phyloP scores from a whole-genome alignment of 495 filamentous ascomycete species.

The Lepidopterella palustris region DNA sequence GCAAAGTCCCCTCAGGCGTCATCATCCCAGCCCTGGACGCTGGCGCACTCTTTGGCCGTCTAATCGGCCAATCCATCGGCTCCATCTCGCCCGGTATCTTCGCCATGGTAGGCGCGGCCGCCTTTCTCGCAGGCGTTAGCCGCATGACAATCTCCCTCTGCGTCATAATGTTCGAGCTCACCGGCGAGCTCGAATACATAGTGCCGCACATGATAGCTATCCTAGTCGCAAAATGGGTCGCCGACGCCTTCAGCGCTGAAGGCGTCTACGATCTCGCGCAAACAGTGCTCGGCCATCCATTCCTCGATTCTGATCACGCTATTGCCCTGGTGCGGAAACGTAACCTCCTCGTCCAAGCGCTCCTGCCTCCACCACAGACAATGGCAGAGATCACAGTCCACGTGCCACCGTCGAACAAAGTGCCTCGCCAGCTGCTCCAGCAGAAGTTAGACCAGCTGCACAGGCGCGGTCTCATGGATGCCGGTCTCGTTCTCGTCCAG shows the following conservation, averaged over 20 bases:
- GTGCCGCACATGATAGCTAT: conserved; percentile 55
- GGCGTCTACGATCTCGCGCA: conserved; percentile 53
- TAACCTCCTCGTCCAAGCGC: conserved; percentile 38
- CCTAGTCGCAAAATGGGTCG: conserved; percentile 53
- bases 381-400: conserved; percentile 51
- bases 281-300: conserved; percentile 50
- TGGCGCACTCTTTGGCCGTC: conserved; percentile 50
- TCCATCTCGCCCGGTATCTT: conserved; percentile 51
- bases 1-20: conserved; percentile 53
- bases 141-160: conserved; percentile 53
- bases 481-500: conserved; percentile 50
- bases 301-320: conserved; percentile 48
- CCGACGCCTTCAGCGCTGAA: conserved; percentile 47
- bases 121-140: conserved; percentile 53
- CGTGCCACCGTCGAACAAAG: conserved; percentile 41
- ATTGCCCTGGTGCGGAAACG: conserved; percentile 38
- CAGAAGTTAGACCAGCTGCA: conserved; percentile 44
- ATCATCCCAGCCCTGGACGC: conserved; percentile 55
- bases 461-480: conserved; percentile 49
- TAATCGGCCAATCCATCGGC: conserved; percentile 46
- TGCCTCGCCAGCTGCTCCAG: conserved; percentile 39
- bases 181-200: conserved; percentile 42
- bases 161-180: conserved; percentile 54
- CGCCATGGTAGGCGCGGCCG: conserved; percentile 55
- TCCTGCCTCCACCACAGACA: conserved; percentile 48